Evolutionary conservation across 345 rosid species (phyloP), one percentile per base, ranked within the genome.

Genomic region (Linum usitatissimum): DNA sequence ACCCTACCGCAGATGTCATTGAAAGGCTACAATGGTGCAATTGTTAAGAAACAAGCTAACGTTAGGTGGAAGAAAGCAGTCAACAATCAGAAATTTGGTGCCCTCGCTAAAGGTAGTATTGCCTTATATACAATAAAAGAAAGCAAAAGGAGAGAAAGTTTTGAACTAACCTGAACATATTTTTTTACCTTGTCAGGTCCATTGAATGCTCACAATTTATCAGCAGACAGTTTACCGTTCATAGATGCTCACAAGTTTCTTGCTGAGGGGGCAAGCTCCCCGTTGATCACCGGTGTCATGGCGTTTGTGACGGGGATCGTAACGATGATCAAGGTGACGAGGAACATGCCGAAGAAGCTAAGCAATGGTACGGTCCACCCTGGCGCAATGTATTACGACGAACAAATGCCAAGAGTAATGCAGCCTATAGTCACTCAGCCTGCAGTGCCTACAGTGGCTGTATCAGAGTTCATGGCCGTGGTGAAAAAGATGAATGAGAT

Each of bases 301-400:
- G 83, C 96, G 57, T 74, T 92, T 17, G 85, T 87, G 23, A 84
- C 81, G 85, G 93, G 98, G 42, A 79, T 92, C 3, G 89, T 77
- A 55, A 84, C 96, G 5, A 79, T 89, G 84, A 79, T 86, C 54
- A 85, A 68, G 79, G 88, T 89, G 64, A 81, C 98, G 0, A 79
- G 87, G 36, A 84, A 81, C 71, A 78, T 89, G 74, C 95, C 98
- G 1, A 83, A 68, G 70, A 86, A 76, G 69, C 72, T 84, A 63
- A 79, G 88, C 0, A 84, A 84, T 70, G 78, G 79, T 6, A 77
- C 78, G 66, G 69, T 82, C 38, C 84, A 83, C 72, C 82, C 95
- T 0, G 77, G 68, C 68, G 72, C 86, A 0, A 71, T 51, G 19
- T 76, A 82, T 67, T 75, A 71, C 55, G 68, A 77, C 20, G 81